These are phyloP conservation scores for Nicotiana benthamiana DNA, from an alignment of 257 asterid genomes.

Conservation along the genomic window DNA sequence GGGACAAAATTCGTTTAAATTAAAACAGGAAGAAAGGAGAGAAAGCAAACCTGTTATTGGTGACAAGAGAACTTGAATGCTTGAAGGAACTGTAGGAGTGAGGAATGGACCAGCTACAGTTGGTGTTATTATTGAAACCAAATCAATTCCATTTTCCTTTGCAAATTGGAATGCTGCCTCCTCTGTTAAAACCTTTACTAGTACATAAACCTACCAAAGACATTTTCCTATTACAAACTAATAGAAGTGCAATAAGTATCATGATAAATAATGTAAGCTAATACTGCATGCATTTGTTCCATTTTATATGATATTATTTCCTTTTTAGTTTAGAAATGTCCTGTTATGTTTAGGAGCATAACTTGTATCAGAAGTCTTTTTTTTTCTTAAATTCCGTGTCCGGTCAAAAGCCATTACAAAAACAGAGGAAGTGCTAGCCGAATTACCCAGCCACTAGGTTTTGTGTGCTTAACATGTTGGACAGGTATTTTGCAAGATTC, in stretches of 20 bases:
- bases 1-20: too few relatives aligned
- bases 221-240: neutral
- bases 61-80: constrained; percentile 66
- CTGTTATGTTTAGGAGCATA: too few relatives aligned
- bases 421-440: too few relatives aligned
- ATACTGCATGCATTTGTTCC: too few relatives aligned
- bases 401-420: too few relatives aligned
- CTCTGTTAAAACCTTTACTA: constrained; percentile 63
- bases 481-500: constrained; percentile 47
- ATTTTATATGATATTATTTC: too few relatives aligned
- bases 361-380: too few relatives aligned
- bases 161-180: constrained; percentile 67
- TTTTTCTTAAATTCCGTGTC: too few relatives aligned
- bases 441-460: constrained; percentile 68
- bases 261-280: too few relatives aligned
- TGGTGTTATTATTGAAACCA: constrained; percentile 61
- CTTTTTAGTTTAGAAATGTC: too few relatives aligned
- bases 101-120: constrained; percentile 82
- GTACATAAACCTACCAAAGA: constrained; percentile 45
- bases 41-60: constrained; percentile 57
- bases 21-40: neutral
- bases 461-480: neutral
- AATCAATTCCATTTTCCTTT: constrained; percentile 50
- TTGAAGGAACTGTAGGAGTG: constrained; percentile 60
- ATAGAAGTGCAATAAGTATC: too few relatives aligned